Evolutionary conservation across 2,329 filamentous ascomycete species (phyloP).

Genomic region (Apiospora koreana): DNA sequence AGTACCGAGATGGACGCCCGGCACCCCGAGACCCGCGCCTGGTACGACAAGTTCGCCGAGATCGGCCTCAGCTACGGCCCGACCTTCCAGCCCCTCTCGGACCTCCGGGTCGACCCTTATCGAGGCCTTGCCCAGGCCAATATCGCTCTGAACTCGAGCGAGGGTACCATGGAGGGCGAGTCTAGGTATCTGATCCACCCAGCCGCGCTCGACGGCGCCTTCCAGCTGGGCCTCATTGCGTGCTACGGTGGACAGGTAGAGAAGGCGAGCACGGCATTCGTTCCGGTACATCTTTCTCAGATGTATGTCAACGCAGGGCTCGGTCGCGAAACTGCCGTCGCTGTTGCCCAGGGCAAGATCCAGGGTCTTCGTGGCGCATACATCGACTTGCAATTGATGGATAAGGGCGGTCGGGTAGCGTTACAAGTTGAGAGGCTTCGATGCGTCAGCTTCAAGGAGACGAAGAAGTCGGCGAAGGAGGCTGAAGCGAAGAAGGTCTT

Average conservation of each 20-base stretch:
- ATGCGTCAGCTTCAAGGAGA: constrained; percentile 11
- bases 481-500: constrained; percentile 13
- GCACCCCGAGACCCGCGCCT: constrained; percentile 2
- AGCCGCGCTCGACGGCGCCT: constrained; percentile 18
- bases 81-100: constrained; percentile 15
- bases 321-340: constrained; percentile 1
- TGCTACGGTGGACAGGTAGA: constrained; percentile 20
- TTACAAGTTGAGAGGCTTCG: constrained; percentile 17
- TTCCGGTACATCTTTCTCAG: constrained; percentile 21
- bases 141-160: constrained; percentile 16
- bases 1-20: background rate
- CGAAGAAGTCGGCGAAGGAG: constrained; percentile 7
- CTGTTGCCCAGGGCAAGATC: constrained; percentile 13
- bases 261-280: constrained; percentile 15
- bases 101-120: constrained; percentile 14
- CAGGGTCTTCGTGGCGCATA: constrained; percentile 19
- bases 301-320: constrained; percentile 15
- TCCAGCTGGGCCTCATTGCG: constrained; percentile 24
- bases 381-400: constrained; percentile 18
- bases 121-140: constrained; percentile 16
- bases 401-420: constrained; percentile 14
- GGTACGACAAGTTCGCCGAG: constrained; percentile 17
- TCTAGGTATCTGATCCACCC: constrained; percentile 24
- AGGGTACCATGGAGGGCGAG: constrained; percentile 17
- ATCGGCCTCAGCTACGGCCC: constrained; percentile 18